Evolutionary conservation across 148 eudicot genomes (phyloP).

Genomic region (Vaccinium darrowii): DNA sequence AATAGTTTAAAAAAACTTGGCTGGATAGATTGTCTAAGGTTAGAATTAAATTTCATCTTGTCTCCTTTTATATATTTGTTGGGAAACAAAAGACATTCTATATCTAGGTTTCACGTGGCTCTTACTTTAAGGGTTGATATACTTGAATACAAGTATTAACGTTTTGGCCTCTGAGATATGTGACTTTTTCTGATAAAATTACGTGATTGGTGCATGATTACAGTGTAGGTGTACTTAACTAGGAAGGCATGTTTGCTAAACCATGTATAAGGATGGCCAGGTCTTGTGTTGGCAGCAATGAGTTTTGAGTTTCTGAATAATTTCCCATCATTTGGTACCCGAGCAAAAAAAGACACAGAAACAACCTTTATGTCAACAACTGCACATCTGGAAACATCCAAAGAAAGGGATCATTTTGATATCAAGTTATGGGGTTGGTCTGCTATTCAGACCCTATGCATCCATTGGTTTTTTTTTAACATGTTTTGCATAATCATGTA

Average conservation of each 20-base stretch:
- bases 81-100: background rate
- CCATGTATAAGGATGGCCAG: background rate
- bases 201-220: background rate
- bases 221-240: conserved; percentile 6
- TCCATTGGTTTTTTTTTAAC: too few relatives aligned
- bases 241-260: conserved; percentile 12
- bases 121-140: background rate
- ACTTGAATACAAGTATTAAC: background rate
- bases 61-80: background rate
- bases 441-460: conserved; percentile 12
- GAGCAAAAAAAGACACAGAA: conserved; percentile 28
- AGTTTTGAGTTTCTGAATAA: conserved; percentile 40
- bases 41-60: background rate
- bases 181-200: background rate
- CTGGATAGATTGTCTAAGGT: background rate
- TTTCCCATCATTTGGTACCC: conserved; percentile 40
- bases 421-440: conserved; percentile 53
- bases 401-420: conserved; percentile 31
- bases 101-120: background rate
- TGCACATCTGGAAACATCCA: conserved; percentile 30
- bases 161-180: background rate
- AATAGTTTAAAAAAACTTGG: background rate
- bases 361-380: conserved; percentile 28
- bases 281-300: conserved; percentile 26
- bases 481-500: too few relatives aligned